Evolutionary conservation across 192 early-diverging fungal species (phyloP).

Genomic region (Linnemannia exigua): DNA sequence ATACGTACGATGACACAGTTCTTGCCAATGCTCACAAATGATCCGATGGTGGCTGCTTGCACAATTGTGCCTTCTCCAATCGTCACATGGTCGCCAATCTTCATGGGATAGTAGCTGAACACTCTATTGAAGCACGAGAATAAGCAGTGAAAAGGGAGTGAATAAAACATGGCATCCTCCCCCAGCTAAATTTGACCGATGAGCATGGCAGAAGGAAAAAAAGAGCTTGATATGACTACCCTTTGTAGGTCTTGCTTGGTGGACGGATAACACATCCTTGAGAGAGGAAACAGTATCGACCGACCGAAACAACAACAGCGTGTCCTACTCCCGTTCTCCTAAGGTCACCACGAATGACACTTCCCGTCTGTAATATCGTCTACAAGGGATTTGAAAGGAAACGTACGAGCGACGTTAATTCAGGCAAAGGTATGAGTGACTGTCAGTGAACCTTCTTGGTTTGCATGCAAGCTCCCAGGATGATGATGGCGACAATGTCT

Average conservation of each 20-base stretch:
- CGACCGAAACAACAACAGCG: conserved; percentile 92
- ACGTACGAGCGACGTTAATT: not conserved
- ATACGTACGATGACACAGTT: conserved; percentile 92
- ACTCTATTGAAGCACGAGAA: conserved; percentile 62
- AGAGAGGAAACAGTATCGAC: conserved; percentile 89
- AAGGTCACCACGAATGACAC: conserved; percentile 95
- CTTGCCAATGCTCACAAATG: conserved; percentile 90
- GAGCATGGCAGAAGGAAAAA: no score
- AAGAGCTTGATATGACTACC: conserved; percentile 44
- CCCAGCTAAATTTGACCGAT: no score
- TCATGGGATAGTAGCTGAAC: conserved; percentile 98
- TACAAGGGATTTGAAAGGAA: conserved; percentile 37
- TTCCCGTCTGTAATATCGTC: conserved; percentile 93
- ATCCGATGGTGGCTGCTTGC: conserved; percentile 94
- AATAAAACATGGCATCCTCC: no score
- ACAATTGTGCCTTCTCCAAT: conserved; percentile 92
- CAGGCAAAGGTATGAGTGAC: not conserved
- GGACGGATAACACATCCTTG: conserved; percentile 87
- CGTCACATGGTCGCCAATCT: conserved; percentile 93
- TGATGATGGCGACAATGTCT: not conserved
- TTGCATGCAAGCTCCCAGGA: not conserved
- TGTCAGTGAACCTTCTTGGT: conserved; percentile 10
- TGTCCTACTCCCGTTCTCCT: conserved; percentile 88
- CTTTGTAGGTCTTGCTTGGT: conserved; percentile 96
- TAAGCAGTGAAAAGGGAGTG: not conserved